phyloP scores from a whole-genome alignment of 345 rosid genomes.

The Populus ilicifolia region DNA sequence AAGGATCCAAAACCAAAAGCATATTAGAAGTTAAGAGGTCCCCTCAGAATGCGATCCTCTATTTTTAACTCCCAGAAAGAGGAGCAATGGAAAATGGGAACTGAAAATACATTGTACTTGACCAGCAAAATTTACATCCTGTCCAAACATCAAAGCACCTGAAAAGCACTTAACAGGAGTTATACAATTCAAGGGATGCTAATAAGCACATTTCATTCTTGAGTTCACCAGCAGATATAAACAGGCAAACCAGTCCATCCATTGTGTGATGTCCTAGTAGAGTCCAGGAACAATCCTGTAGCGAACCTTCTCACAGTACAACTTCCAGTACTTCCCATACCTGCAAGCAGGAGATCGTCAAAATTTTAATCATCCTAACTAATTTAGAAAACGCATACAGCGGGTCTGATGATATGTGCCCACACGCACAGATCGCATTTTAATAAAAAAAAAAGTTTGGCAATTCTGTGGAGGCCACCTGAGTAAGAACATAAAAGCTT shows the following conservation, averaged over 20 bases:
- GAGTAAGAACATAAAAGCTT: neutral
- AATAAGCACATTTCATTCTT: neutral
- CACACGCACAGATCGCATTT: neutral
- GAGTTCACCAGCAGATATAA: neutral
- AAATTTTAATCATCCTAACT: neutral
- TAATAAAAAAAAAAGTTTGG: neutral
- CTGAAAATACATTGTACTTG: neutral
- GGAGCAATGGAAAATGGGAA: neutral
- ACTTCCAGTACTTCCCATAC: constrained; percentile 80
- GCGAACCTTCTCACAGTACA: constrained; percentile 75
- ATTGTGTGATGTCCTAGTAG: constrained; percentile 37
- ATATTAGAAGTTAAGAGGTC: neutral
- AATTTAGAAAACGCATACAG: neutral
- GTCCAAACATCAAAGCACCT: neutral
- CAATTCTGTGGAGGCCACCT: neutral
- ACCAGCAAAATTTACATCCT: neutral
- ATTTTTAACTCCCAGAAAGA: neutral
- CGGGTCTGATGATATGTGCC: neutral
- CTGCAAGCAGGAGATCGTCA: constrained; percentile 30
- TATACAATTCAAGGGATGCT: neutral
- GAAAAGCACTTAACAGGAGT: neutral
- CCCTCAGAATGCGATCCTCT: neutral
- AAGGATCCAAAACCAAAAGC: neutral
- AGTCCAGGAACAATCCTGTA: constrained; percentile 74
- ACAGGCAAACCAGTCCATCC: neutral